Base-by-base conservation (phyloP, 306 rosid genomes). In the Citrullus amarus region DNA sequence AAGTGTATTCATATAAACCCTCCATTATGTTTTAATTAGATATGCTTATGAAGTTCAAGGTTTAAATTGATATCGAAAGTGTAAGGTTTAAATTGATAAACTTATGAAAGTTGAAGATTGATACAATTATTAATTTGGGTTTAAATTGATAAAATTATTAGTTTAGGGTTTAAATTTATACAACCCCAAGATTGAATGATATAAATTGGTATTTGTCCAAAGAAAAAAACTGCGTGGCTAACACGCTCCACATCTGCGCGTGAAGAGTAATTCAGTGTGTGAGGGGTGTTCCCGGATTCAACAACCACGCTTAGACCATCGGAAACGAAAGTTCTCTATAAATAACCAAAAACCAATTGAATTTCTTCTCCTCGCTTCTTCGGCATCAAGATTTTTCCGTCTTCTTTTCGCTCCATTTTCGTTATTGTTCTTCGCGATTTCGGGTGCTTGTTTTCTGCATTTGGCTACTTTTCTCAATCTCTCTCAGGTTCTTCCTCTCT, bases 291-390 rank as follows among this genome's bases (percentile, higher is more conserved):
- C 74, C 73, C 80, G 73, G 43, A 30, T 78, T 78, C 59, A 60
- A 78, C 80, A 78, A 62, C 80, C 80, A 63, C 80, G 48, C 39
- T 43, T 78, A 61, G 74, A 78, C 74, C 73, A 32, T 48, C 73
- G 59, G 60, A 28, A 78, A 78, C 22, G 11, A 14, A 48, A 18
- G 63, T 20, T 20, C 44, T 78, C 74, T 78, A 78, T 78, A 78
- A 78, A 78, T 78, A 78, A 46, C 39, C 81, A 58, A n/a, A 36
- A 14, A 15, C 67, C 17, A 9, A 22, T 12, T 69, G 18, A 55
- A 9, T 76, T 9, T 22, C 55, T 25, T 78, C 75, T 55, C 68
- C 48, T 41, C 77, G 3, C 56, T 79, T 79, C 69, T 69, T 79
- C 81, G 0, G 77, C 73, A 14, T 53, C 76, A 66, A 56, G 67